Evolutionary conservation across 2,329 filamentous ascomycete genomes (phyloP), one percentile per base, ranked within the genome.

Genomic region (Aureobasidium sp.): DNA sequence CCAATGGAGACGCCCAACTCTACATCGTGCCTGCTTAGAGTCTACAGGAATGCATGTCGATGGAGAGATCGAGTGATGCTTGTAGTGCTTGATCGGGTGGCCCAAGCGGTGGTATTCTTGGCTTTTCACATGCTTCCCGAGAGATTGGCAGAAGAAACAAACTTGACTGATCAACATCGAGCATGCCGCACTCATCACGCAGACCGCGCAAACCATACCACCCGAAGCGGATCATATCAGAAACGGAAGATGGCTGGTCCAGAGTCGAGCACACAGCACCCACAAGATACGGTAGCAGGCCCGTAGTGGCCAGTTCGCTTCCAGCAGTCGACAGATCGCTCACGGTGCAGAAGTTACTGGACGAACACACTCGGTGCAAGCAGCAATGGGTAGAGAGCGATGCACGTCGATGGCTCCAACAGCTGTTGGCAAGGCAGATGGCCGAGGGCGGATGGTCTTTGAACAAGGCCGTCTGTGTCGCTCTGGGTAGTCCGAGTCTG

Each of bases 401-500:
- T 14, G 32, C 34, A n/a, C 41, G 55, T n/a, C 54, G 25, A 54
- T 60, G 13, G 37, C 14, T 59, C 34, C 45, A 49, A 47, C 59
- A 49, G 39, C 47, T 55, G 45, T 44, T 57, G 41, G 21, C 29
- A 16, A 30, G 42, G 51, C 44, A 30, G 10, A n/a, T 30, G 25
- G 64, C 69, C 1, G 66, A 69, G 2, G 42, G 53, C 1, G 67
- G 65, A 13, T 69, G 66, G 67, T 48, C 58, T 7, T 57, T 73
- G 32, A 39, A 63, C 11, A 68, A 64, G n/a, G 71, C 69, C 5
- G 54, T 72, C 1, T 71, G 70, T 48, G 51, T 73, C 5, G 71
- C 67, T 1, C 64, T 66, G 11, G 69, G 69, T 3, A 71, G 69
- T 57, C 67, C 71, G 63, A 71, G 68, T 61, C 62, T 69, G 44